A percentile compares a stretch with the other conserved stretches of the same genome.
Conservation (phyloP, 208 protist species). For the Acanthamoeba royreba region DNA sequence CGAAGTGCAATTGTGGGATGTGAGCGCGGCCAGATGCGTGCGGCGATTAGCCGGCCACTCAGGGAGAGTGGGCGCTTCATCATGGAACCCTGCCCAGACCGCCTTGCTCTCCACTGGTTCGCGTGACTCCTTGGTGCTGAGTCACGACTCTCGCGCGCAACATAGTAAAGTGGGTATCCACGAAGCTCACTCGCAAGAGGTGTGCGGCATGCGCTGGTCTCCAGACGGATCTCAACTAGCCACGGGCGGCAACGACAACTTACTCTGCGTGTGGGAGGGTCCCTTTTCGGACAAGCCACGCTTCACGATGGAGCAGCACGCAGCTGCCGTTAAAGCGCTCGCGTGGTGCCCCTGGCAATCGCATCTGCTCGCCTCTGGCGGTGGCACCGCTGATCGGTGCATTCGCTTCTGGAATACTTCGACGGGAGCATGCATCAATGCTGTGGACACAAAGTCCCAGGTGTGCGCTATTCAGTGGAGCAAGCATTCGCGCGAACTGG, state of each 20-base stretch:
- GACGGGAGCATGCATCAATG: conserved; percentile 87
- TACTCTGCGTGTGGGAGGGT: conserved; percentile 91
- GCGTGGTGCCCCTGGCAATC: conserved; percentile 92
- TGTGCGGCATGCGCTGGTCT: conserved; percentile 96
- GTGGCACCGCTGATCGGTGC: conserved; percentile 95
- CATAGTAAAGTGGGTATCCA: conserved; percentile 74
- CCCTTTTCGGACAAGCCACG: conserved; percentile 70
- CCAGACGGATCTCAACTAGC: conserved; percentile 90
- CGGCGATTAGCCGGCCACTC: conserved; percentile 86
- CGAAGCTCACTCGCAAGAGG: conserved; percentile 88
- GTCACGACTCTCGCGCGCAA: conserved; percentile 92
- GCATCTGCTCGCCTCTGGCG: conserved; percentile 94
- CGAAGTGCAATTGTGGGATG: conserved; percentile 82
- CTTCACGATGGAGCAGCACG: conserved; percentile 88
- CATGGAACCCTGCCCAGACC: conserved; percentile 85
- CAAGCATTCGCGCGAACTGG: conserved; percentile 87
- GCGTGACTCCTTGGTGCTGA: conserved; percentile 90
- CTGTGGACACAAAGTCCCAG: conserved; percentile 94
- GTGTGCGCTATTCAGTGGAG: conserved; percentile 94
- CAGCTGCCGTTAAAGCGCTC: conserved; percentile 92
- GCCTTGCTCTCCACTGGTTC: neutral
- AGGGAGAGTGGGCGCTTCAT: conserved; percentile 86
- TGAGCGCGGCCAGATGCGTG: conserved; percentile 71
- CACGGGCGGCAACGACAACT: conserved; percentile 97
- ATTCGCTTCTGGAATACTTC: conserved; percentile 97